These are phyloP conservation scores for Adansonia grandidieri DNA, from an alignment of 441 rosid genomes.

Conservation along the genomic window DNA sequence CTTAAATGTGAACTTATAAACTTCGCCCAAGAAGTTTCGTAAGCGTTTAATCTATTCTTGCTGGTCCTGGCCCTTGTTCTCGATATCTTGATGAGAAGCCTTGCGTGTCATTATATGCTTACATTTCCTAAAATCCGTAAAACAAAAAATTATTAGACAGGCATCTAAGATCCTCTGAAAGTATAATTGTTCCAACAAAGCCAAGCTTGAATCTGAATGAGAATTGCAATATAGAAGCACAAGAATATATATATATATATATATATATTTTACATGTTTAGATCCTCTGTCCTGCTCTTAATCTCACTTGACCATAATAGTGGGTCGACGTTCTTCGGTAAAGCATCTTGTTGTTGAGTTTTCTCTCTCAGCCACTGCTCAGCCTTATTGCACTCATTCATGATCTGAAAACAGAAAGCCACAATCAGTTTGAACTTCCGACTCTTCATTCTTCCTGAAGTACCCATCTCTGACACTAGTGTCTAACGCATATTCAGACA, in stretches of 20 bases:
- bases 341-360: constrained; percentile 49
- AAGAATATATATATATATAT: not conserved
- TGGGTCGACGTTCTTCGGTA: constrained; percentile 55
- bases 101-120: constrained; percentile 35
- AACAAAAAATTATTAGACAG: not conserved
- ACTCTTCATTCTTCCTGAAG: too few relatives aligned
- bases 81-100: constrained; percentile 16
- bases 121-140: constrained; percentile 50
- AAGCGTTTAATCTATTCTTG: not conserved
- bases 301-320: constrained; percentile 60
- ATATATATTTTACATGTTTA: constrained; percentile 42
- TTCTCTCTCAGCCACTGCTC: constrained; percentile 72
- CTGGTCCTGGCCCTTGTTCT: not conserved
- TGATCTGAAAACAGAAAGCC: not conserved
- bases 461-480: too few relatives aligned
- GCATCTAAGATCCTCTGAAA: not conserved
- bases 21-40: not conserved
- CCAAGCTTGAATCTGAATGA: not conserved
- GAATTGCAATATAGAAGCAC: constrained; percentile 12
- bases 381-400: constrained; percentile 46
- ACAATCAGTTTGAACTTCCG: not conserved
- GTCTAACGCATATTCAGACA: too few relatives aligned
- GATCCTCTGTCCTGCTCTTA: constrained; percentile 50
- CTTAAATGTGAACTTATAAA: not conserved
- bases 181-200: not conserved